Base-by-base conservation (phyloP, 768 basidiomycete species). In the Botryobasidium botryosum region DNA sequence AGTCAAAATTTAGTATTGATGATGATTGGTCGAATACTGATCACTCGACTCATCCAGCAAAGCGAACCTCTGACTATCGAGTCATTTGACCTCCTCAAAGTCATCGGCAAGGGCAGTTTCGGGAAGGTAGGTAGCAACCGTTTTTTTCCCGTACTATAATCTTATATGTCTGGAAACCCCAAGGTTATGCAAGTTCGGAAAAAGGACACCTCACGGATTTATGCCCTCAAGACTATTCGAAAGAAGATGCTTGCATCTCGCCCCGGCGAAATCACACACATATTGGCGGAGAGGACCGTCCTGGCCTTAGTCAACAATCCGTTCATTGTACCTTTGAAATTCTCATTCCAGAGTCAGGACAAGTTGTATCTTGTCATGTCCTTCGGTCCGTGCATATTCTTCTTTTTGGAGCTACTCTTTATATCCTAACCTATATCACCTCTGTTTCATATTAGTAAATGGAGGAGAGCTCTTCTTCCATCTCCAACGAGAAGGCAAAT, bases 381-480 rank as follows among this genome's bases (percentile, higher is more conserved):
- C 20, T 97, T 96, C 55, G 80, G 83, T 81, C 40, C 46, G 77
- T 62, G 6, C 36, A 12, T 21, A 25, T 8, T 31, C 29, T 8
- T 42, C 28, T 15, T 42, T 21, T 12, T 39, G 8, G 13, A 8
- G 20, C 8, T 39, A 24, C 12, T 39, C 12, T 13, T 10, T 39
- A 39, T 12, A 8, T 10, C 13, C 8, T 8, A 39, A 10, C 12
- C 23, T 39, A 10, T 42, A 12, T 12, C 37, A 39, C 24, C 20
- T 24, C n/a, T n/a, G n/a, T 33, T 42, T 45, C 35, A 4, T 12
- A n/a, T 17, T 47, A 86, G 88, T 97, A 31, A 97, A 99, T 48
- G 92, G 92, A 6, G 92, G 92, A 47, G 92, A 99, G 64, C 64
- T 99, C 4, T 97, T 99, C 64, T 96, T 96, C 60, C 94, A 99